These are phyloP conservation scores for Lolium rigidum DNA, from an alignment of 176 grass and related monocot species.

Conservation along the genomic window DNA sequence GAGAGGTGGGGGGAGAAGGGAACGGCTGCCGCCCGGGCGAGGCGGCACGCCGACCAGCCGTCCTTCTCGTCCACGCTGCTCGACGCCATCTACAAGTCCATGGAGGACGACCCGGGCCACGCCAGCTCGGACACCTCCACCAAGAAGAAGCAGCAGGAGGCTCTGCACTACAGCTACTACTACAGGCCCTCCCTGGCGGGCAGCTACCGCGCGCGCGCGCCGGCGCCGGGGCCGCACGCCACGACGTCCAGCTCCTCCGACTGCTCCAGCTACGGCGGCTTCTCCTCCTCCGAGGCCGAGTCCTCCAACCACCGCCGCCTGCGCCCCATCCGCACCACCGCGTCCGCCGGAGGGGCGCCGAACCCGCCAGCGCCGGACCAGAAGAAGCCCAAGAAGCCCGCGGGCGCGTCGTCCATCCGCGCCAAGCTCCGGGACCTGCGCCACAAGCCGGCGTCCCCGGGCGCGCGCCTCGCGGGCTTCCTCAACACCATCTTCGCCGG, in stretches of 20 bases:
- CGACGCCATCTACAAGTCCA: slow-evolving; percentile 92
- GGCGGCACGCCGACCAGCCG: slow-evolving; percentile 62
- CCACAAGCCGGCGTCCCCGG: slow-evolving; percentile 74
- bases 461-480: slow-evolving; percentile 76
- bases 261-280: slow-evolving; percentile 89
- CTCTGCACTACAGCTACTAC: slow-evolving; percentile 54
- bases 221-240: slow-evolving; percentile 44
- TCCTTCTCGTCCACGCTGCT: slow-evolving; percentile 98
- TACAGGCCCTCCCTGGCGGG: slow-evolving; percentile 56
- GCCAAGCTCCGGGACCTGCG: slow-evolving; percentile 77
- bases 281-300: slow-evolving; percentile 95
- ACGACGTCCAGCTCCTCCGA: slow-evolving; percentile 97
- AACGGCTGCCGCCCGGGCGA: neutral
- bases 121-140: neutral
- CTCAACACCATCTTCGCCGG: slow-evolving; percentile 82
- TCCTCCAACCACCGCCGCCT: slow-evolving; percentile 56
- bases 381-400: slow-evolving; percentile 66
- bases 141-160: slow-evolving; percentile 39
- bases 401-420: slow-evolving; percentile 53
- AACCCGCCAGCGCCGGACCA: slow-evolving; percentile 36
- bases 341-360: neutral
- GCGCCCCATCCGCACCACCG: slow-evolving; percentile 51
- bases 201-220: slow-evolving; percentile 60
- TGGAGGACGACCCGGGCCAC: slow-evolving; percentile 78
- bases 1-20: slow-evolving; percentile 52